A percentile compares a stretch with the other conserved stretches of the same genome.
Conservation (phyloP, 768 basidiomycete genomes). For the Serendipita sp. region DNA sequence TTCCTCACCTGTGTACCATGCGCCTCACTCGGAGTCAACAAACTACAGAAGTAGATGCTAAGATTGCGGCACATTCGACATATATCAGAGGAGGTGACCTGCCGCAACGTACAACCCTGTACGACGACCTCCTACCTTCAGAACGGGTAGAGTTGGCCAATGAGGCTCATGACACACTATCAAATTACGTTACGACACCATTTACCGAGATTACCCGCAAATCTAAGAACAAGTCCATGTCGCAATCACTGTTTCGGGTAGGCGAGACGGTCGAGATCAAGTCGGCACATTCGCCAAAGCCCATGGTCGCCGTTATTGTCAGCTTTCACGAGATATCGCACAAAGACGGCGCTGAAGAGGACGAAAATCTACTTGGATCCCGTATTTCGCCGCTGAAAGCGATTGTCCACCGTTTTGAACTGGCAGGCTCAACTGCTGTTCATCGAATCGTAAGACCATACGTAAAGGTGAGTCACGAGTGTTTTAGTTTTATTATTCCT, state of each 20-base stretch:
- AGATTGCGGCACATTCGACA: not conserved
- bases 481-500: no score
- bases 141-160: not conserved
- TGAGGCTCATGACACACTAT: constrained; percentile 5
- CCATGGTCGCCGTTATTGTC: constrained; percentile 53
- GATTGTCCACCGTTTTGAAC: not conserved
- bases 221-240: not conserved
- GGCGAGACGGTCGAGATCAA: constrained; percentile 56
- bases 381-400: not conserved
- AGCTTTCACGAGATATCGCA: constrained; percentile 24
- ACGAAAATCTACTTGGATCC: not conserved
- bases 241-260: constrained; percentile 25
- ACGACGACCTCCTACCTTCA: not conserved
- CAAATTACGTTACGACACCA: constrained; percentile 8
- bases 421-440: not conserved
- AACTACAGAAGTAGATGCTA: not conserved
- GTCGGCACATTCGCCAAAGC: constrained; percentile 21
- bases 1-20: not conserved
- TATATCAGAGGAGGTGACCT: not conserved
- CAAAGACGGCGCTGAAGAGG: not conserved
- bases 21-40: not conserved
- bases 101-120: not conserved
- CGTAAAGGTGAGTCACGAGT: not conserved
- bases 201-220: constrained; percentile 8
- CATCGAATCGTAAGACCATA: not conserved